Percentiles rank a stretch among this genome's conserved stretches.
phyloP scores from a whole-genome alignment of 495 filamentous ascomycete genomes.

The Hypoxylon lenormandii region DNA sequence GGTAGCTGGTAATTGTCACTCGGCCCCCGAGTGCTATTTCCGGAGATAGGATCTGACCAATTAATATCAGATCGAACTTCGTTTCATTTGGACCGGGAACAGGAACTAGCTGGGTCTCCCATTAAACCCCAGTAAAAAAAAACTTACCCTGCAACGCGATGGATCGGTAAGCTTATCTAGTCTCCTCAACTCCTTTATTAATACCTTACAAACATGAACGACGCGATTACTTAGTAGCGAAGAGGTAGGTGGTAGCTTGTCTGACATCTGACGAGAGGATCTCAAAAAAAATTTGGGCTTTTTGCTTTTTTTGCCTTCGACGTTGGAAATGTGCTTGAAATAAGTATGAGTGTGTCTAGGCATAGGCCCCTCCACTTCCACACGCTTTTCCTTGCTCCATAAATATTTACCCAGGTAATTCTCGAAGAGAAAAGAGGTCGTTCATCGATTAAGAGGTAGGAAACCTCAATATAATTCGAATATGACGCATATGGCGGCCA shows the following conservation, averaged over 20 bases:
- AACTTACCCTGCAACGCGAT: neutral
- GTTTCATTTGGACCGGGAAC: too few relatives aligned
- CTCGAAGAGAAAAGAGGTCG: too few relatives aligned
- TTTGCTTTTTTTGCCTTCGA: neutral
- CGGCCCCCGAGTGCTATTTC: too few relatives aligned
- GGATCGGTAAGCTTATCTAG: slow-evolving; percentile 14
- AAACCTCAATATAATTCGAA: neutral
- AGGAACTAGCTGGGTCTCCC: too few relatives aligned
- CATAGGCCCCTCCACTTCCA: too few relatives aligned
- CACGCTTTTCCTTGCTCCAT: too few relatives aligned
- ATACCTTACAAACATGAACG: neutral
- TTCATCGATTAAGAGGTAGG: too few relatives aligned
- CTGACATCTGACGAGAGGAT: slow-evolving; percentile 2
- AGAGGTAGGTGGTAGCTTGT: neutral
- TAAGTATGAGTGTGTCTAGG: too few relatives aligned
- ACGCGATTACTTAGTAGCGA: neutral
- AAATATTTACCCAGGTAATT: too few relatives aligned
- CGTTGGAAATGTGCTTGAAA: neutral
- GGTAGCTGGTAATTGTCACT: neutral
- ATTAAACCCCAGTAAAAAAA: too few relatives aligned
- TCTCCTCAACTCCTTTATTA: neutral
- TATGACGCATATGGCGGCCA: slow-evolving; percentile 12
- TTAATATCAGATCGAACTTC: too few relatives aligned
- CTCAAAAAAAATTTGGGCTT: neutral
- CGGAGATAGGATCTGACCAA: too few relatives aligned